Evolutionary conservation across 257 asterid species (phyloP).

Genomic region (Solanum peruvianum): DNA sequence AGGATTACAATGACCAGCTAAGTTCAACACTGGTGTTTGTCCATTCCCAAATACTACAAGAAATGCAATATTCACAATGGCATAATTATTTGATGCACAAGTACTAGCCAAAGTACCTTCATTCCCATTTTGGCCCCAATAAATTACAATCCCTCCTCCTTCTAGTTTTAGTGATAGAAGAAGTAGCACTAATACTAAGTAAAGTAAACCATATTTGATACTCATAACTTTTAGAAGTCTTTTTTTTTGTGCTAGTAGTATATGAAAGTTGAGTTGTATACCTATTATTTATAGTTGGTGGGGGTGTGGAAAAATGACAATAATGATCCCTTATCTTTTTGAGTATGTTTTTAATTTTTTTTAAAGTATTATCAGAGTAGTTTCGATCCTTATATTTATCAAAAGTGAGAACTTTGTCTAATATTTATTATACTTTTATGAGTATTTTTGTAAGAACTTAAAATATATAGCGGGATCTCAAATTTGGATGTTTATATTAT

Average conservation of each 20-base stretch:
- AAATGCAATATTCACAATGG: constrained; percentile 53
- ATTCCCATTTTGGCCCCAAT: constrained; percentile 88
- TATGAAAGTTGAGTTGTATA: background rate
- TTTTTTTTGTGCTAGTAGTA: too few relatives aligned
- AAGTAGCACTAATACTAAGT: background rate
- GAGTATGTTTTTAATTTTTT: background rate
- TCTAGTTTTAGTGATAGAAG: background rate
- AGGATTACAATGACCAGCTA: constrained; percentile 78
- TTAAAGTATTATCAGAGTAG: background rate
- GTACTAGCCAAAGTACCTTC: constrained; percentile 55
- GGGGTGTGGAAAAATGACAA: background rate
- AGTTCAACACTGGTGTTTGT: constrained; percentile 54
- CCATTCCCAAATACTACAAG: constrained; percentile 49
- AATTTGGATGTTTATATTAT: background rate
- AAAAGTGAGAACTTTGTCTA: background rate
- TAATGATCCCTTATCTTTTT: background rate
- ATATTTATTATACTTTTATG: background rate
- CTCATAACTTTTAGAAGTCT: background rate
- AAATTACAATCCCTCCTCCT: constrained; percentile 39
- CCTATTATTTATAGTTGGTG: background rate
- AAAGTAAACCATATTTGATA: background rate
- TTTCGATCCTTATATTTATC: background rate
- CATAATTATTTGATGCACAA: constrained; percentile 51
- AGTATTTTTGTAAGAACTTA: background rate
- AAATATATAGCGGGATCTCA: background rate